Evolutionary conservation across 2,329 filamentous ascomycete genomes (phyloP), one percentile per base, ranked within the genome.

Genomic region (Colletotrichum kahawae): DNA sequence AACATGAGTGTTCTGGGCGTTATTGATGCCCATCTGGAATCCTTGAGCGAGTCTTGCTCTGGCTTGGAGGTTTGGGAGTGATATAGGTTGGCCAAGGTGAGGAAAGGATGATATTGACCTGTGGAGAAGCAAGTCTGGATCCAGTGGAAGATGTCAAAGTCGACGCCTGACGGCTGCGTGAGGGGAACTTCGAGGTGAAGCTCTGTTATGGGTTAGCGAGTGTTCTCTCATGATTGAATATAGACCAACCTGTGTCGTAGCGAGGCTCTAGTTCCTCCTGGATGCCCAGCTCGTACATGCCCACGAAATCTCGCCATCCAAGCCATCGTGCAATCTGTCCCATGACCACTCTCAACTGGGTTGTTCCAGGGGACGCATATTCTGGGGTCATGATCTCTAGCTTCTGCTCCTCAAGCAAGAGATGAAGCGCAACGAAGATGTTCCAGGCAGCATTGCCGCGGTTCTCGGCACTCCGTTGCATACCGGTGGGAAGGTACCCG

Each of bases 321-420:
- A 99, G 87, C 96, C 96, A 98, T 68, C 90, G 87, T 1, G 93
- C 92, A 71, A 99, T 88, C 81, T 98, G 96, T 60, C 93, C 92
- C 57, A 98, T 86, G 3, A 98, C 83, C 18, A 94, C 92, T n/a
- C 92, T 91, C 27, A 98, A 79, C 63, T 90, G 87, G 12, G 84
- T 82, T 31, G 86, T 84, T 0, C 88, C 85, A 0, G 86, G 85
- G 5, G 87, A 86, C 3, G 80, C 77, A 51, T 85, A 84, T 66
- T 89, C 87, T 0, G 87, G 84, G 0, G 84, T 83, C 76, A 88
- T 87, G 6, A 93, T 90, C 76, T 95, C 92, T 2, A 99, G 89
- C 81, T 98, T 98, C 77, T 94, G 90, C 82, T 99, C 97, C 82
- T 99, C 96, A 0, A 94, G 90, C n/a, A 98, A 87, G 4, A 98